A percentile compares a stretch with the other conserved stretches of the same genome.
Evolutionary conservation across 345 rosid species (phyloP).

Genomic region (Populus tremula): DNA sequence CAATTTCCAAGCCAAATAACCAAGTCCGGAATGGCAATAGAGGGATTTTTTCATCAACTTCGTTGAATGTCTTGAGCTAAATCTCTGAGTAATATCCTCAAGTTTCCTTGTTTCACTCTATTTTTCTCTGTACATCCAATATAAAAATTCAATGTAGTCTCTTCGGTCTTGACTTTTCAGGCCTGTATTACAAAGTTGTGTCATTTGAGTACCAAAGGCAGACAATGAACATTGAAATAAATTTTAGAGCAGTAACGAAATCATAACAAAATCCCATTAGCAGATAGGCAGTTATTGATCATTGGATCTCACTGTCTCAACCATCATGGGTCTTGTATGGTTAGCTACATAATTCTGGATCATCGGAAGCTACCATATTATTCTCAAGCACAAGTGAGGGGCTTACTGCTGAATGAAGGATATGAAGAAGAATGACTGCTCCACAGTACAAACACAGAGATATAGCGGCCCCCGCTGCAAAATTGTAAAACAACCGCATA

Average conservation of each 20-base stretch:
- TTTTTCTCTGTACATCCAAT: conserved; percentile 9
- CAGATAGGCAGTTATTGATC: neutral
- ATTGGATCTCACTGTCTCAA: neutral
- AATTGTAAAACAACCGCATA: conserved; percentile 56
- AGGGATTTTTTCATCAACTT: conserved; percentile 18
- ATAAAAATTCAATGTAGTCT: neutral
- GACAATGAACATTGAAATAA: neutral
- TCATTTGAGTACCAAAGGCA: neutral
- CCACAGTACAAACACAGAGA: conserved; percentile 52
- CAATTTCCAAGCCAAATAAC: conserved; percentile 4
- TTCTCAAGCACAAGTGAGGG: neutral
- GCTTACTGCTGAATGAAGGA: conserved; percentile 68
- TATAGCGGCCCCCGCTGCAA: conserved; percentile 58
- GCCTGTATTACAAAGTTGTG: conserved; percentile 23
- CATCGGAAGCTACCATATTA: neutral
- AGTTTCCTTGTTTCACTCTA: conserved; percentile 26
- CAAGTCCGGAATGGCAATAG: neutral
- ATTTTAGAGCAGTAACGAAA: neutral
- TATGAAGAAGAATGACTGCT: conserved; percentile 72
- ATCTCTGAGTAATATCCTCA: conserved; percentile 16
- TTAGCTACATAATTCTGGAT: neutral
- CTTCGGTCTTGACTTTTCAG: conserved; percentile 17
- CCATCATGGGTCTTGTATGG: neutral
- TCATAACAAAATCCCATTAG: neutral
- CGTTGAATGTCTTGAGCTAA: conserved; percentile 8